These are phyloP conservation scores for Mycena latifolia DNA, from an alignment of 768 basidiomycete genomes.

Conservation along the genomic window DNA sequence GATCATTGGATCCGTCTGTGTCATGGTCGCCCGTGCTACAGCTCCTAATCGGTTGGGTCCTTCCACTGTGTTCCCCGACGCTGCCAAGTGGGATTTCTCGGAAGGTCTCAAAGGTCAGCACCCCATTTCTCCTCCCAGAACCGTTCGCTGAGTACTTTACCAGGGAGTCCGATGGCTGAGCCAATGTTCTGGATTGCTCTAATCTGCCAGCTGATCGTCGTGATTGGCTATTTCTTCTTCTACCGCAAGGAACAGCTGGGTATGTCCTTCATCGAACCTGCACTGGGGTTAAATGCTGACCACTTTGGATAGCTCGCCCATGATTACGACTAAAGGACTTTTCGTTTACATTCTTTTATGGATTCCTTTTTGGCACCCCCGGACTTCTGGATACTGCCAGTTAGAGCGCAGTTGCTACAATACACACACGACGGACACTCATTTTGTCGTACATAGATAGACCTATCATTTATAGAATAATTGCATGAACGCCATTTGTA, in stretches of 20 bases:
- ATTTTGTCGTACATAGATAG: constrained; percentile 13
- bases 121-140: neutral
- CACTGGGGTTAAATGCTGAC: neutral
- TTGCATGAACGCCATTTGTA: constrained; percentile 5
- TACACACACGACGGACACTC: constrained; percentile 20
- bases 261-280: constrained; percentile 50
- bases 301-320: constrained; percentile 49
- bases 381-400: constrained; percentile 30
- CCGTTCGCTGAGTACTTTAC: constrained; percentile 7
- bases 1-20: constrained; percentile 89
- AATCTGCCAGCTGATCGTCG: constrained; percentile 84
- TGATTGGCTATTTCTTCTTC: constrained; percentile 96
- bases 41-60: constrained; percentile 93
- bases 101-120: constrained; percentile 70
- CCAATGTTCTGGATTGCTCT: constrained; percentile 93
- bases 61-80: constrained; percentile 91
- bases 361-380: constrained; percentile 26
- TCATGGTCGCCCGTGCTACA: constrained; percentile 93
- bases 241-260: constrained; percentile 95
- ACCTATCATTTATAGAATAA: constrained; percentile 30
- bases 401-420: constrained; percentile 31
- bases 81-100: constrained; percentile 90
- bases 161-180: constrained; percentile 84
- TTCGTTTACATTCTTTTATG: constrained; percentile 26
- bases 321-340: constrained; percentile 42